Conservation (phyloP, 2,329 filamentous ascomycete genomes). For the Ophiocordyceps robertsii region DNA sequence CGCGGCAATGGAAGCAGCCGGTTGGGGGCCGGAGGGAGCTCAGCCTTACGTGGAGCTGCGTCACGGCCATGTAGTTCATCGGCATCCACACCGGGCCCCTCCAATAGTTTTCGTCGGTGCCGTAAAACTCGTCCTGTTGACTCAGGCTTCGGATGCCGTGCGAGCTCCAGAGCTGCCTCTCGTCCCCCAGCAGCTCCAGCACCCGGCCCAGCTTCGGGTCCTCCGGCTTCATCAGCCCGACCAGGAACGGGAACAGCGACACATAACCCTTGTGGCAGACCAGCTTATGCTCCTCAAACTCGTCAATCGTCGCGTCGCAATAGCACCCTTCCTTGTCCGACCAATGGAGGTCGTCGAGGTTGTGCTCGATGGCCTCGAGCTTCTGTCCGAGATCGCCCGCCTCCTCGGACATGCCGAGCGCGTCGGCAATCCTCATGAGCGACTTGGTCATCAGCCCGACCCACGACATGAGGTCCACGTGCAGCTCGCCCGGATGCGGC, state of each 20-base stretch:
- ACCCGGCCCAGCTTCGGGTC: constrained; percentile 62
- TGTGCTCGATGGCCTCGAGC: constrained; percentile 64
- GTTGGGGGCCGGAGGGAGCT: neutral
- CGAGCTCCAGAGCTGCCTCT: constrained; percentile 78
- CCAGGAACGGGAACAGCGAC: constrained; percentile 82
- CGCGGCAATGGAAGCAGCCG: too few species aligned
- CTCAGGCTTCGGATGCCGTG: constrained; percentile 85
- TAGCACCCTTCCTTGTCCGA: constrained; percentile 66
- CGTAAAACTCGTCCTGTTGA: constrained; percentile 69
- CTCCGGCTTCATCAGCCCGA: constrained; percentile 62
- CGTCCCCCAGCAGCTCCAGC: constrained; percentile 65
- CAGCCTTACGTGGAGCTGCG: constrained; percentile 60
- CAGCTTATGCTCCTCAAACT: constrained; percentile 77
- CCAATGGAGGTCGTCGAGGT: constrained; percentile 93
- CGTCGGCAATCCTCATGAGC: constrained; percentile 65
- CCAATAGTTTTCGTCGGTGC: constrained; percentile 95
- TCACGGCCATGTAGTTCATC: constrained; percentile 81
- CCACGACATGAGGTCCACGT: constrained; percentile 91
- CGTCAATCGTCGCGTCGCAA: constrained; percentile 91
- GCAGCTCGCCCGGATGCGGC: constrained; percentile 88
- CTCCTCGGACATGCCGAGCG: constrained; percentile 66
- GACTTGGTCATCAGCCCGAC: constrained; percentile 90
- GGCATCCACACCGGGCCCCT: constrained; percentile 89
- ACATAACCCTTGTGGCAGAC: constrained; percentile 97
- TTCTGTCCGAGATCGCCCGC: constrained; percentile 57